Percentiles rank a stretch among this genome's conserved stretches.
Evolutionary conservation across 768 basidiomycete species (phyloP).

Genomic region (Hydnum rufescens): DNA sequence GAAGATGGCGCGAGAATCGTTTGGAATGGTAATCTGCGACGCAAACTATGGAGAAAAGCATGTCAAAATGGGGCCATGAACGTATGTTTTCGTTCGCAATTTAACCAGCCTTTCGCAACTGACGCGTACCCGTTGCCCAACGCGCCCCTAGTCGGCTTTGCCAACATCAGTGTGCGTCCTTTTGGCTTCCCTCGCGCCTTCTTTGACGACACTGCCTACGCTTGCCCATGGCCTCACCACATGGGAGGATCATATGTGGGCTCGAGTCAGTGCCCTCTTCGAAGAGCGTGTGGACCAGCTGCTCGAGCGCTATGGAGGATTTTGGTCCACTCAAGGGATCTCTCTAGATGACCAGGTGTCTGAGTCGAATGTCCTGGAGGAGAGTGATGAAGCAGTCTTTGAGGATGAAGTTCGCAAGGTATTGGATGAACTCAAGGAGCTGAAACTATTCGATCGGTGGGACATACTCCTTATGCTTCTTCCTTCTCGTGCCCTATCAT

Average conservation of each 20-base stretch:
- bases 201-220: slow-evolving; percentile 38
- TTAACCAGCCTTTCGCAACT: background rate
- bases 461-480: too few species aligned
- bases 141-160: slow-evolving; percentile 28
- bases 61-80: slow-evolving; percentile 65
- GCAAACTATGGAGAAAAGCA: slow-evolving; percentile 73
- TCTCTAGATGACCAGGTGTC: slow-evolving; percentile 8
- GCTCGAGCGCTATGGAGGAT: slow-evolving; percentile 43
- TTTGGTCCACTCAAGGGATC: slow-evolving; percentile 34
- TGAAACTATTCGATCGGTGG: slow-evolving; percentile 47
- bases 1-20: slow-evolving; percentile 21
- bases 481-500: background rate
- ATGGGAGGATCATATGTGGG: slow-evolving; percentile 97
- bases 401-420: slow-evolving; percentile 39
- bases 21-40: slow-evolving; percentile 56
- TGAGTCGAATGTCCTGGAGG: slow-evolving; percentile 14
- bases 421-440: slow-evolving; percentile 36
- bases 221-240: slow-evolving; percentile 48
- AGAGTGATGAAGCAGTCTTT: slow-evolving; percentile 28
- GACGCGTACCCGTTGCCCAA: background rate
- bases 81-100: slow-evolving; percentile 29
- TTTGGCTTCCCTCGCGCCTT: slow-evolving; percentile 70
- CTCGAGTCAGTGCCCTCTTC: slow-evolving; percentile 57
- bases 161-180: slow-evolving; percentile 61
- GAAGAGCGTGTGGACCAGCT: slow-evolving; percentile 62